Base-by-base conservation (phyloP, 2,329 filamentous ascomycete species). In the Biscogniauxia mediterranea region DNA sequence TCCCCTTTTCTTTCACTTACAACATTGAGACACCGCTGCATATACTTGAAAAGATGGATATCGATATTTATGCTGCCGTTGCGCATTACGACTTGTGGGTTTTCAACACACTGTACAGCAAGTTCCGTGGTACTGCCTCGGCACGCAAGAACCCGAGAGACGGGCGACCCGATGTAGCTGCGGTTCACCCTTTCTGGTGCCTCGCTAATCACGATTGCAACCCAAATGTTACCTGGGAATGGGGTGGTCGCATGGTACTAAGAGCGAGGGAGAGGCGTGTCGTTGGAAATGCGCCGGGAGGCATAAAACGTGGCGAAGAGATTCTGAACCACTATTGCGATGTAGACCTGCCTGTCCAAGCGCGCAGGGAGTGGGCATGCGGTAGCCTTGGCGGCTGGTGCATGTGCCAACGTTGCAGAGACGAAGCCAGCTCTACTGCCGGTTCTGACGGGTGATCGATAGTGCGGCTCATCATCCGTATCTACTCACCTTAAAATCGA, bases 241-340 rank as follows among this genome's bases (percentile, higher is more conserved):
- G 93, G 92, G 88, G 89, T 26, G 91, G 90, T 0, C 84, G 83
- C 57, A 93, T 95, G 83, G 84, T 85, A 42, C 85, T 95, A 62
- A 86, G 81, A 80, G 85, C 86, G 1, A 80, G 87, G 54, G 79
- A 86, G 64, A 78, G 82, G 64, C 79, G 85, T 46, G 80, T 89
- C 4, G 77, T 83, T 5, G 83, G 83, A 72, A 69, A 74, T 49
- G 69, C 68, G 1, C 74, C 77, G 1, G 83, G 83, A 0, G 91
- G 91, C 0, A 87, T 98, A 68, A 86, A 81, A 69, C 85, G 85
- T 56, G 93, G 90, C 5, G 88, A 96, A 64, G 94, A 99, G 79
- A 87, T 98, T 52, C 76, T 96, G 64, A 96, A 93, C 73, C 94
- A 98, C 77, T 99, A 99, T 75, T 97, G 93, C 74, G 95, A 98